Evolutionary conservation across 139 green algal genomes (phyloP).

Genomic region (Helicosporidium sp.): DNA sequence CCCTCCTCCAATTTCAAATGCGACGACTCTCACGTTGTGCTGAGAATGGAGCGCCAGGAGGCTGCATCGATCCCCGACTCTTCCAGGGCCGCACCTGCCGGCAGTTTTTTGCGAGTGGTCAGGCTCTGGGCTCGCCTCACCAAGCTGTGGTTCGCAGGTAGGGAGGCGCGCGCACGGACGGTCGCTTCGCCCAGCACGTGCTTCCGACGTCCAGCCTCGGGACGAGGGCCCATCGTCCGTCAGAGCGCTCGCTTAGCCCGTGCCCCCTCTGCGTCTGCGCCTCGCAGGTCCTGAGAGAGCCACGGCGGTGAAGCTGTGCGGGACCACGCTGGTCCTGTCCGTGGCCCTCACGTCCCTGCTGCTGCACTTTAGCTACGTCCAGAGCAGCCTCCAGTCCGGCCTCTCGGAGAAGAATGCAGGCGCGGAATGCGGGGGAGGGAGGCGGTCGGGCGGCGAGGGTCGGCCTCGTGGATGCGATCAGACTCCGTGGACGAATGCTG

Average conservation of each 20-base stretch:
- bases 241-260: not conserved
- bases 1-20: too few relatives aligned
- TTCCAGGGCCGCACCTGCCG: too few relatives aligned
- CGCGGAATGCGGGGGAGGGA: too few relatives aligned
- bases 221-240: not conserved
- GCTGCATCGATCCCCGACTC: too few relatives aligned
- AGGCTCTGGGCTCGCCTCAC: constrained; percentile 13
- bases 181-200: not conserved
- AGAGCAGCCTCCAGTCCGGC: constrained; percentile 41
- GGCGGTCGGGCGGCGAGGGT: not conserved
- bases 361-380: constrained; percentile 33
- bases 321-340: constrained; percentile 14
- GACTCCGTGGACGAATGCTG: not conserved
- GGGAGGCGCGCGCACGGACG: not conserved
- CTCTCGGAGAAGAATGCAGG: constrained; percentile 45
- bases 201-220: not conserved
- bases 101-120: not conserved
- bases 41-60: not conserved
- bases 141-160: constrained; percentile 16
- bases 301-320: constrained; percentile 13
- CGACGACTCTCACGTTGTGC: too few relatives aligned
- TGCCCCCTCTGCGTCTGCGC: not conserved
- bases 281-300: constrained; percentile 17
- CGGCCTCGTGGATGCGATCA: not conserved
- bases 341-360: constrained; percentile 28